Evolutionary conservation across 768 basidiomycete species (phyloP), one percentile per base, ranked within the genome.

Genomic region (Termitomyces sp.): DNA sequence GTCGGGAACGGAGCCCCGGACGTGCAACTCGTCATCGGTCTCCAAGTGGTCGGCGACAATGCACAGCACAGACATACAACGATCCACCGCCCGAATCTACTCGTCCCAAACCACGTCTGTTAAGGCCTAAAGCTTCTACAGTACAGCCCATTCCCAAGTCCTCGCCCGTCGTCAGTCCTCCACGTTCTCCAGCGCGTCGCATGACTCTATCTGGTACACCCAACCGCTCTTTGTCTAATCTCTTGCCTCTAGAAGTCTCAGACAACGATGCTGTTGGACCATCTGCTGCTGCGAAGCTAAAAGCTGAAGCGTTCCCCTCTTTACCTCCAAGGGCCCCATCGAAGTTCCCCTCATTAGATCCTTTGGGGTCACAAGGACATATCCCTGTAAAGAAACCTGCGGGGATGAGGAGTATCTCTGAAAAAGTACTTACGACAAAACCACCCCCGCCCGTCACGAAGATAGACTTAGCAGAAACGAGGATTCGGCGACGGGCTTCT

Each of bases 221-320:
- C 9, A 56, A 43, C 35, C 59, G 52, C 33, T 57, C 61, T 8
- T 26, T 49, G 35, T 30, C 30, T 33, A n/a, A 44, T 18, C 14
- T 5, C 8, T 50, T 41, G 41, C 51, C 55, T 38, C 51, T 47
- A 47, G 26, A 10, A 26, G 1, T 32, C 4, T 53, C 57, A 28
- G 58, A 61, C 8, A 49, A 53, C 44, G 23, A 43, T 18, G 48
- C 20, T 50, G 12, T 54, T 10, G 36, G 28, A 36, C 32, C 50
- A 40, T 36, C 28, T 32, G n/a, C 38, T 28, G 18, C 36, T 12
- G 47, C 32, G 51, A 66, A 63, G 35, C 59, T 57, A 35, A 64
- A 65, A 56, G 61, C 58, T 2, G 46, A 69, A 36, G 66, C 62
- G 9, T 75, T 75, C 55, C 74, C 74, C 14, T 30, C 30, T 12